Conservation (phyloP, 2,329 filamentous ascomycete genomes). For the Ceratocystis lukuohia region DNA sequence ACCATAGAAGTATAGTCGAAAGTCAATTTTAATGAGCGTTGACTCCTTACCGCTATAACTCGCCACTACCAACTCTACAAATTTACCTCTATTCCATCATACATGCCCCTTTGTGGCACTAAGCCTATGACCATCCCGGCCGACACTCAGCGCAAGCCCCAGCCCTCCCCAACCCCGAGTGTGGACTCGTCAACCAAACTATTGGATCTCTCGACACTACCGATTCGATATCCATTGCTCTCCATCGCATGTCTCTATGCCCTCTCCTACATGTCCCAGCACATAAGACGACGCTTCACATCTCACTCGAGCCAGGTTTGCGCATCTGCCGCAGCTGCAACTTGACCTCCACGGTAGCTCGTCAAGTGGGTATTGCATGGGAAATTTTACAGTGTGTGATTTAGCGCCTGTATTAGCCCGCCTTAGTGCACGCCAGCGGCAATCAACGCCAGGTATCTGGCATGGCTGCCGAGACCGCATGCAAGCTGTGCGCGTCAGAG, state of each 20-base stretch:
- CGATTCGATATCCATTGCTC: neutral
- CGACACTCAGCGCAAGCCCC: constrained; percentile 40
- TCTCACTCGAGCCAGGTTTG: constrained; percentile 43
- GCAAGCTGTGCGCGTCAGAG: neutral
- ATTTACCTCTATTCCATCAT: constrained; percentile 66
- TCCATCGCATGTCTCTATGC: neutral
- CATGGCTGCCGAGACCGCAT: constrained; percentile 26
- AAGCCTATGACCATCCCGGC: constrained; percentile 36
- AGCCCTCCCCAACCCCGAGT: constrained; percentile 44
- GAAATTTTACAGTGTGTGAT: constrained; percentile 41
- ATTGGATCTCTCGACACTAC: constrained; percentile 27
- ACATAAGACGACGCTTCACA: constrained; percentile 32
- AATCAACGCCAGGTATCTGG: constrained; percentile 49
- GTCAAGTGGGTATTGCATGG: constrained; percentile 50
- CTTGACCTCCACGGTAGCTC: constrained; percentile 48
- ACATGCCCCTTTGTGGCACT: constrained; percentile 45
- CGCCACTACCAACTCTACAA: constrained; percentile 21
- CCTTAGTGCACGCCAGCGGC: constrained; percentile 50
- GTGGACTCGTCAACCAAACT: constrained; percentile 51
- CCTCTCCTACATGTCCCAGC: constrained; percentile 23
- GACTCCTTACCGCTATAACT: neutral
- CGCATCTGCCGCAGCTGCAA: constrained; percentile 33
- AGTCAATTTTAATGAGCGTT: neutral
- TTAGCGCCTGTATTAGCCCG: constrained; percentile 42
- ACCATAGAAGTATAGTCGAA: constrained; percentile 27